Conservation (phyloP, 768 basidiomycete genomes). For the Podaxis pistillaris region DNA sequence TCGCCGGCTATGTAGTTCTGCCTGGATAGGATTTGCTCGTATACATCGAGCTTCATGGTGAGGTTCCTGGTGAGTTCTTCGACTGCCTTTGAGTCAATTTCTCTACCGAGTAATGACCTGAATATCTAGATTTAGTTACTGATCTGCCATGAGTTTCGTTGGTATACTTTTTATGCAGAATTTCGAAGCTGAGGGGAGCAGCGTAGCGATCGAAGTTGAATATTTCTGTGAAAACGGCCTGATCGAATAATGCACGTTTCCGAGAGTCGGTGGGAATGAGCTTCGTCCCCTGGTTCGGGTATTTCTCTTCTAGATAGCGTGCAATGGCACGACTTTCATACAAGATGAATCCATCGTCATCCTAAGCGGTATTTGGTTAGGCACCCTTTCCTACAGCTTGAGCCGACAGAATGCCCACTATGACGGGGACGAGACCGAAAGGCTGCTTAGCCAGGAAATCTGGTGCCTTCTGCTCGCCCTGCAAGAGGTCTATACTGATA, state of each 20-base stretch:
- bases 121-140: background rate
- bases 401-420: conserved; percentile 27
- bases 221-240: conserved; percentile 43
- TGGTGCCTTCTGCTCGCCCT: conserved; percentile 38
- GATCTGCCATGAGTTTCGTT: background rate
- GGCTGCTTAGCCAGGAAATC: conserved; percentile 46
- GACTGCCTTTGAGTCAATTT: background rate
- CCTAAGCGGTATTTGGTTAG: conserved; percentile 22
- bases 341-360: conserved; percentile 54
- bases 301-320: conserved; percentile 51
- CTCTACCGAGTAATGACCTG: background rate
- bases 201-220: conserved; percentile 42
- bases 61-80: background rate
- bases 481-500: conserved; percentile 36
- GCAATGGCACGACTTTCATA: conserved; percentile 56
- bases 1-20: conserved; percentile 47
- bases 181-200: conserved; percentile 36
- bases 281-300: conserved; percentile 41
- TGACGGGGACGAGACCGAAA: conserved; percentile 55
- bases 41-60: conserved; percentile 34
- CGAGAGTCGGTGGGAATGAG: conserved; percentile 42
- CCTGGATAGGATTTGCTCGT: conserved; percentile 46
- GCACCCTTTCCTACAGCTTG: background rate
- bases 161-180: conserved; percentile 38
- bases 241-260: conserved; percentile 33